These are phyloP conservation scores for Tricholomella constricta DNA, from an alignment of 768 basidiomycete species.

Conservation along the genomic window DNA sequence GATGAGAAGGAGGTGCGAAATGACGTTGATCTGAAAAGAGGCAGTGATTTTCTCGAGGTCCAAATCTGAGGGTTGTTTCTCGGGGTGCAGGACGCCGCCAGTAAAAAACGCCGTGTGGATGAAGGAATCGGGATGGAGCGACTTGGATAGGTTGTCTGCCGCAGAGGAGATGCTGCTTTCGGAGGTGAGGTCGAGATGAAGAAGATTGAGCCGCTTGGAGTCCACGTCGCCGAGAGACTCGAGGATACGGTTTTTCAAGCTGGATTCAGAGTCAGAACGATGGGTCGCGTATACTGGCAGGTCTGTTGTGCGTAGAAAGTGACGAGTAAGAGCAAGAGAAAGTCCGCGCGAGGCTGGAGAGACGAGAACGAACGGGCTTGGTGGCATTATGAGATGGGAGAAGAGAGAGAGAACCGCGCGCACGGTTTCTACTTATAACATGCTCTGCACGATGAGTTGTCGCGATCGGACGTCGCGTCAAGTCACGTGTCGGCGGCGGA, in stretches of 20 bases:
- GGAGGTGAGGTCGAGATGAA: conserved; percentile 52
- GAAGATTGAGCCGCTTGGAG: conserved; percentile 44
- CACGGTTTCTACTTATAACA: neutral
- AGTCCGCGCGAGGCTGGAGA: conserved; percentile 59
- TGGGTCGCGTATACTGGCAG: conserved; percentile 60
- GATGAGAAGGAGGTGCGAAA: conserved; percentile 61
- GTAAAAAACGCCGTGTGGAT: conserved; percentile 58
- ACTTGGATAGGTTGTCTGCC: conserved; percentile 39
- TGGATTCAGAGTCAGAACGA: conserved; percentile 38
- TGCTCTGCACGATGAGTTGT: neutral
- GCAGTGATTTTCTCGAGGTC: conserved; percentile 39
- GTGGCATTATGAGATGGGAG: conserved; percentile 9
- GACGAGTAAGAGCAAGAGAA: conserved; percentile 54
- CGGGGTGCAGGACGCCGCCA: conserved; percentile 56
- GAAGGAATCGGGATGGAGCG: conserved; percentile 40
- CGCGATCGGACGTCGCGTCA: conserved; percentile 13
- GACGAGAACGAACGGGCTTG: conserved; percentile 51
- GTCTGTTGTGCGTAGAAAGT: conserved; percentile 49
- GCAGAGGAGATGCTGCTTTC: conserved; percentile 53
- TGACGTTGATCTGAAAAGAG: conserved; percentile 59
- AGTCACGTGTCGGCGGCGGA: conserved; percentile 12
- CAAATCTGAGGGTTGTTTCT: conserved; percentile 53
- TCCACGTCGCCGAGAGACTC: conserved; percentile 43
- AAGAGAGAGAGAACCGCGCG: neutral
- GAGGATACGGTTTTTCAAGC: conserved; percentile 44